phyloP scores from a whole-genome alignment of 1,284 basidiomycete species.

The Ustilago hordei region DNA sequence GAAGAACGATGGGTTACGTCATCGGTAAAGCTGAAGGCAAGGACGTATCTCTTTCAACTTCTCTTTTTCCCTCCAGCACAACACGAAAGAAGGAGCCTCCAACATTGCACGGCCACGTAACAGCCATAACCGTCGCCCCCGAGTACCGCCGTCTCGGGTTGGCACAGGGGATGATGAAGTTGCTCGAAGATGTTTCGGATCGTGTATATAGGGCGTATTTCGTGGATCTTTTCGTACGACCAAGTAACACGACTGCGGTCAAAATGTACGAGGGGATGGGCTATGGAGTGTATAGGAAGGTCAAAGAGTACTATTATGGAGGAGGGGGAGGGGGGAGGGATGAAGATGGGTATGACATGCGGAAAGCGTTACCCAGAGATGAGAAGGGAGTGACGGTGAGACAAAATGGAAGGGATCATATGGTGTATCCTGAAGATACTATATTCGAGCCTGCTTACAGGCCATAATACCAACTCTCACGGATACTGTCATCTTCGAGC shows the following conservation, averaged over 20 bases:
- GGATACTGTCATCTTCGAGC: neutral
- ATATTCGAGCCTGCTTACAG: slow-evolving; percentile 43
- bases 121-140: slow-evolving; percentile 89
- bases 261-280: slow-evolving; percentile 89
- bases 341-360: slow-evolving; percentile 93
- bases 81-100: slow-evolving; percentile 21
- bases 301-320: slow-evolving; percentile 85
- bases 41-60: slow-evolving; percentile 21
- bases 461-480: slow-evolving; percentile 4
- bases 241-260: slow-evolving; percentile 73
- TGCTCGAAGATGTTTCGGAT: slow-evolving; percentile 84
- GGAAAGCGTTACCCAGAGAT: slow-evolving; percentile 70
- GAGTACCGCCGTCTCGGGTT: slow-evolving; percentile 87
- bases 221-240: slow-evolving; percentile 90
- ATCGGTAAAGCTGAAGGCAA: slow-evolving; percentile 65
- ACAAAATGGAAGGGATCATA: slow-evolving; percentile 48
- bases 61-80: slow-evolving; percentile 8
- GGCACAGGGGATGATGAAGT: slow-evolving; percentile 82
- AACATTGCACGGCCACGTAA: slow-evolving; percentile 76
- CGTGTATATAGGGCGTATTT: slow-evolving; percentile 76
- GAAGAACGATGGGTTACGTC: slow-evolving; percentile 56
- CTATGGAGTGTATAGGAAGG: slow-evolving; percentile 86
- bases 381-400: slow-evolving; percentile 51
- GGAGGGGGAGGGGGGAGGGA: slow-evolving; percentile 76
- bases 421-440: slow-evolving; percentile 55